These are phyloP conservation scores for Populus trichocarpa DNA, from an alignment of 441 rosid species.

Conservation along the genomic window DNA sequence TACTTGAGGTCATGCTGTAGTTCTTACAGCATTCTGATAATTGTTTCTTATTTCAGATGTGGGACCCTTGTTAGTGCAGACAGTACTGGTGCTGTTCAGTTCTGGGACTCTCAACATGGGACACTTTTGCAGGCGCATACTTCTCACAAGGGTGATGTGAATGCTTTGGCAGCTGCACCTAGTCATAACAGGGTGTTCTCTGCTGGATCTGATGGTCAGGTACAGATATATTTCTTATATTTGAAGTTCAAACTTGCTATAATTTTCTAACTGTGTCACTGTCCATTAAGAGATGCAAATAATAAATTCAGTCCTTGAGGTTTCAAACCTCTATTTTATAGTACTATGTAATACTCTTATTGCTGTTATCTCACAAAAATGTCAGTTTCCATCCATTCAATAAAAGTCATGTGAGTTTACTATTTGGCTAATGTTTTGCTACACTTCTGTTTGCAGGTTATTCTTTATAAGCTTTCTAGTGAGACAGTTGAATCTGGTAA, in stretches of 20 bases:
- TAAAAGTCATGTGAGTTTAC: background rate
- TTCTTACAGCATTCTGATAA: conserved; percentile 8
- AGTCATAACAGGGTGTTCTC: conserved; percentile 87
- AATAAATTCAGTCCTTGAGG: background rate
- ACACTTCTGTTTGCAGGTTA: conserved; percentile 44
- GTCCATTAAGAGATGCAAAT: background rate
- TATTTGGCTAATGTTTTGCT: conserved; percentile 15
- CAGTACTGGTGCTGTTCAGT: conserved; percentile 86
- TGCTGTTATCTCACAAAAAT: background rate
- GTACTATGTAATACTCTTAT: background rate
- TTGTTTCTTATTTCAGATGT: conserved; percentile 38
- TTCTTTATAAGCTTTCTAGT: conserved; percentile 68
- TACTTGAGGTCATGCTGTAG: conserved; percentile 5
- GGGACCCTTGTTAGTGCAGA: conserved; percentile 96
- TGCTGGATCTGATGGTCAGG: conserved; percentile 98
- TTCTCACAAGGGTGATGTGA: conserved; percentile 86
- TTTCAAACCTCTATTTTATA: background rate
- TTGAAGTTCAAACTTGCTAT: background rate
- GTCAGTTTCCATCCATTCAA: background rate
- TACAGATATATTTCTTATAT: conserved; percentile 17
- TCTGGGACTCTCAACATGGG: conserved; percentile 90
- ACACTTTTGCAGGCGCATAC: conserved; percentile 82
- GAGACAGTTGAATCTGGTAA: conserved; percentile 34
- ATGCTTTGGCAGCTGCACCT: conserved; percentile 84
- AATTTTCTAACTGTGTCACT: background rate